These are phyloP conservation scores for Fusarium cicatricum DNA, from an alignment of 2,329 filamentous ascomycete genomes.

Conservation along the genomic window DNA sequence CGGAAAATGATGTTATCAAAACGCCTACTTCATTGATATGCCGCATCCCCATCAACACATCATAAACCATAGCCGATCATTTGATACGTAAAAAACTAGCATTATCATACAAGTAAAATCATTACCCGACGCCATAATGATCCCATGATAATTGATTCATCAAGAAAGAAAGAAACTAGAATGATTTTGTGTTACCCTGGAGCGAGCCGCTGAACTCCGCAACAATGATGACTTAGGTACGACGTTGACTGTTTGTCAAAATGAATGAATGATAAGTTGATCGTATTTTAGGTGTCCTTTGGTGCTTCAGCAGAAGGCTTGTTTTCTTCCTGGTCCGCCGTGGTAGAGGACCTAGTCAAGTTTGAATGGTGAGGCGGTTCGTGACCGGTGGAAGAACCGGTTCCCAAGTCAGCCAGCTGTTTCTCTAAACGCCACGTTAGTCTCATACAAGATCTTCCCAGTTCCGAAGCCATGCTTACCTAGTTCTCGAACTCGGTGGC, in stretches of 20 bases:
- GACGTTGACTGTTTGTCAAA: background rate
- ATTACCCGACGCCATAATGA: slow-evolving; percentile 22
- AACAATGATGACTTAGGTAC: slow-evolving; percentile 9
- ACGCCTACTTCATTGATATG: background rate
- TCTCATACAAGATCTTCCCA: background rate
- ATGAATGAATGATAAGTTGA: background rate
- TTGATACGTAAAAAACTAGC: background rate
- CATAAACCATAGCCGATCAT: background rate
- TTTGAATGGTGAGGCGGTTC: slow-evolving; percentile 60
- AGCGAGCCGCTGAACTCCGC: slow-evolving; percentile 24
- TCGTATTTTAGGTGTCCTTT: slow-evolving; percentile 24
- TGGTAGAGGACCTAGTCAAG: slow-evolving; percentile 56
- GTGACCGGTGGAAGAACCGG: slow-evolving; percentile 45
- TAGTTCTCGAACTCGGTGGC: slow-evolving; percentile 75
- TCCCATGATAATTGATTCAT: slow-evolving; percentile 3
- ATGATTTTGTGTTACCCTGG: slow-evolving; percentile 1
- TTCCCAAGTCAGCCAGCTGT: slow-evolving; percentile 56
- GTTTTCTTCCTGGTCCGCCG: slow-evolving; percentile 50
- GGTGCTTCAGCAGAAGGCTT: slow-evolving; percentile 20
- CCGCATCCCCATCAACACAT: background rate
- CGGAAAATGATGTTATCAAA: background rate
- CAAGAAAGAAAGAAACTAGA: background rate
- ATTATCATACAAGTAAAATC: slow-evolving; percentile 1
- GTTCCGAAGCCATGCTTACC: slow-evolving; percentile 58
- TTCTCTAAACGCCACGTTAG: slow-evolving; percentile 53